Evolutionary conservation across 345 rosid genomes (phyloP), one percentile per base, ranked within the genome.

Genomic region (Cardamine occulta): DNA sequence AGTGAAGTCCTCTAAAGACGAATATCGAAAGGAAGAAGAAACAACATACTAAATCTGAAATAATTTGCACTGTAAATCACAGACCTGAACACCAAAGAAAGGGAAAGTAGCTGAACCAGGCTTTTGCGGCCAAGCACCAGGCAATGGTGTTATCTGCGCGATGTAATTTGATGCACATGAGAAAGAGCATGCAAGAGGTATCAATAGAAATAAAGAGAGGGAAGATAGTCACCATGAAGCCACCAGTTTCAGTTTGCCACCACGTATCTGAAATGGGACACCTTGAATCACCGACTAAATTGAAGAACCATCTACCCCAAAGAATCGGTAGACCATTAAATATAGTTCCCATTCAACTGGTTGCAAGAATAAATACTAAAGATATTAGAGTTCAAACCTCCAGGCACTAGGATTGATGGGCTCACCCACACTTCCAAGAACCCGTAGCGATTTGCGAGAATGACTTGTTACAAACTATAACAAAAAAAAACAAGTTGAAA

Each of bases 241-340:
- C 99, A 21, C 99, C 99, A 63, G 97, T 92, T 88, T 95, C 99
- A 69, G 99, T 95, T 84, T 95, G 98, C 99, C 99, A 95, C 99
- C 99, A 95, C 21, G 99, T 95, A 77, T 95, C 99, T 29, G 97
- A 90, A 73, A 95, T 95, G 47, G 99, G 99, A 73, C 99, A 92
- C 74, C 85, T 89, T 15, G 96, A 85, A 62, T 87, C 93, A 80
- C 98, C 98, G 40, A 92, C 93, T 68, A 89, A 80, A 84, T 95
- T 95, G 84, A 74, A 95, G 81, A 87, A 89, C 99, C 99, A 95
- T 86, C 99, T 92, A 83, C 45, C 73, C 15, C 49, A 61, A 68
- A 66, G 48, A 68, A 66, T 67, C 35, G n/a, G 79, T 63, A 65
- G 68, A 14, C 2, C 14, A 34, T 59, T 70, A 62, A 32, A n/a